These are phyloP conservation scores for Eucalyptus albens DNA, from an alignment of 345 rosid genomes.

Conservation along the genomic window DNA sequence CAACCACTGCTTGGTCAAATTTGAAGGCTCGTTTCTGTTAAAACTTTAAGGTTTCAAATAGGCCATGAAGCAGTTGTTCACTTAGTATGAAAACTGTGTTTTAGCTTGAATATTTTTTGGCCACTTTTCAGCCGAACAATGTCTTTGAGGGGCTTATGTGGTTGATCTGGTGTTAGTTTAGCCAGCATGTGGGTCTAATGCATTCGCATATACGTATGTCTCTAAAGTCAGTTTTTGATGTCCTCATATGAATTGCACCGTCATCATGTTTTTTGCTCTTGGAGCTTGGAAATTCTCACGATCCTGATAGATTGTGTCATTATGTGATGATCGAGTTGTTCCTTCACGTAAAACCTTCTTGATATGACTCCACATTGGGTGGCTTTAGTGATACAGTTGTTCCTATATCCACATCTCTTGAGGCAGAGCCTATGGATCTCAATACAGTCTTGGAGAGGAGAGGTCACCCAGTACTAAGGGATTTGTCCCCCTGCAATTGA, in stretches of 20 bases:
- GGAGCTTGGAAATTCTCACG: neutral
- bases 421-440: neutral
- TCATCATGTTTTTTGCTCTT: neutral
- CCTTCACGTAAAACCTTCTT: neutral
- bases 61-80: neutral
- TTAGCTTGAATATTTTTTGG: neutral
- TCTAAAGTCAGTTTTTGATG: neutral
- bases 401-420: neutral
- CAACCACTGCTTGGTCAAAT: neutral
- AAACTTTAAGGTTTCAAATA: too few species aligned
- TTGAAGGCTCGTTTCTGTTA: neutral
- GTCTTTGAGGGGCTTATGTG: neutral
- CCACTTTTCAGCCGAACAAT: neutral
- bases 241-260: neutral
- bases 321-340: neutral
- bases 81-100: neutral
- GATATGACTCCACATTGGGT: neutral
- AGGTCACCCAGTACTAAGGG: neutral
- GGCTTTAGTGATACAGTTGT: neutral
- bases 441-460: neutral
- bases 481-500: neutral
- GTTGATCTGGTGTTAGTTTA: neutral
- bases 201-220: neutral
- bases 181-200: neutral
- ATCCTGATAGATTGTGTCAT: neutral